phyloP scores from a whole-genome alignment of 768 basidiomycete species.

The Lactarius tabidus region DNA sequence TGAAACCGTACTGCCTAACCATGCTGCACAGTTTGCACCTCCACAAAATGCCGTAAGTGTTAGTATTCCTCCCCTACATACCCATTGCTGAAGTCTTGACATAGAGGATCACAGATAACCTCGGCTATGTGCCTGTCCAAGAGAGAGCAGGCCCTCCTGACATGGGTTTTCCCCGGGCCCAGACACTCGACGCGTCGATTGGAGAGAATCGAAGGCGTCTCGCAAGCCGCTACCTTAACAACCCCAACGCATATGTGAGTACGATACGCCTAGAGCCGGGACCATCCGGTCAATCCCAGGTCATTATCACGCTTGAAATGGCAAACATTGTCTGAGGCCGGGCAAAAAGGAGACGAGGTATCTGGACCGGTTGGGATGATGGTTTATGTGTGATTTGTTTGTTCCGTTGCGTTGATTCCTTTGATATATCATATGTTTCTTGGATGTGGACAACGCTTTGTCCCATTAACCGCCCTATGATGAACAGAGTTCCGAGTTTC shows the following conservation, averaged over 20 bases:
- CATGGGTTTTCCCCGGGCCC: no score
- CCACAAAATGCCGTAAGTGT: no score
- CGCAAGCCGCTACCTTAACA: slow-evolving; percentile 6
- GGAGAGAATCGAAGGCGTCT: not conserved
- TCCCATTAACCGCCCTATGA: not conserved
- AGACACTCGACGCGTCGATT: not conserved
- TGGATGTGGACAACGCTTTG: not conserved
- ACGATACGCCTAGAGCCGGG: not conserved
- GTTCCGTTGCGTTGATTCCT: no score
- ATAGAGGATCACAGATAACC: no score
- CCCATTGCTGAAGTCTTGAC: no score
- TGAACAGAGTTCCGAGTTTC: not conserved
- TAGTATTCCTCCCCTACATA: no score
- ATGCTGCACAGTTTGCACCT: not conserved
- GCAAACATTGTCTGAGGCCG: not conserved
- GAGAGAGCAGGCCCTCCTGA: no score
- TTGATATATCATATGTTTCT: not conserved
- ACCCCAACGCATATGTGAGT: not conserved
- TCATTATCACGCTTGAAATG: slow-evolving; percentile 7
- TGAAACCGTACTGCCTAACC: not conserved
- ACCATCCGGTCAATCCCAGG: not conserved
- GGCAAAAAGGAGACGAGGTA: not conserved
- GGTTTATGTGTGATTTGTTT: not conserved
- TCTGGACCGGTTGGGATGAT: not conserved
- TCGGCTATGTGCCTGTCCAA: no score